Conservation (phyloP, 148 eudicot species). For the Camellia sinensis region DNA sequence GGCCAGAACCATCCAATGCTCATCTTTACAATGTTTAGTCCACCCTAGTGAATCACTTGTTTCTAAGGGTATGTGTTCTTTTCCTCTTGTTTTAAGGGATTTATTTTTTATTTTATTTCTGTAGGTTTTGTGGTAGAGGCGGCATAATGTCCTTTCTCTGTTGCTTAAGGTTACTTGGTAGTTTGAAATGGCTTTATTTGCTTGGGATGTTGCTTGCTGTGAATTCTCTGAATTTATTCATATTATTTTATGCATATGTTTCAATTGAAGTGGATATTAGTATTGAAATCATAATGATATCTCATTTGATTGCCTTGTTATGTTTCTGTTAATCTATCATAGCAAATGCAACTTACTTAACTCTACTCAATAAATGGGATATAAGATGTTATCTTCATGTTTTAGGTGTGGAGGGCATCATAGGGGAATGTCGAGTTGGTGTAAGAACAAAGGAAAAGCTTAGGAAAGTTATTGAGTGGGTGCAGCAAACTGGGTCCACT, state of each 20-base stretch:
- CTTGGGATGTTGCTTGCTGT: neutral
- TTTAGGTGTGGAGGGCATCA: constrained; percentile 50
- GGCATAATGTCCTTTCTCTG: neutral
- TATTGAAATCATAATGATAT: neutral
- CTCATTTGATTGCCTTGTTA: neutral
- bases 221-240: neutral
- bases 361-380: neutral
- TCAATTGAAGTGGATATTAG: neutral
- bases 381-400: constrained; percentile 8
- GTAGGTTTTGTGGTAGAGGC: neutral
- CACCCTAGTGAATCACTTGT: constrained; percentile 39
- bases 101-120: no score
- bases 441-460: constrained; percentile 60
- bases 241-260: neutral
- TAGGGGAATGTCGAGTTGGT: constrained; percentile 45
- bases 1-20: constrained; percentile 61
- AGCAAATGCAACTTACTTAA: neutral
- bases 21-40: constrained; percentile 55
- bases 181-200: neutral
- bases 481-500: constrained; percentile 40
- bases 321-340: neutral
- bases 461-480: constrained; percentile 67
- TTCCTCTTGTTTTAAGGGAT: constrained; percentile 1
- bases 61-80: constrained; percentile 43
- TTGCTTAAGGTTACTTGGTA: neutral